These are phyloP conservation scores for Hydrangea macrophylla DNA, from an alignment of 148 eudicot species.

Conservation along the genomic window DNA sequence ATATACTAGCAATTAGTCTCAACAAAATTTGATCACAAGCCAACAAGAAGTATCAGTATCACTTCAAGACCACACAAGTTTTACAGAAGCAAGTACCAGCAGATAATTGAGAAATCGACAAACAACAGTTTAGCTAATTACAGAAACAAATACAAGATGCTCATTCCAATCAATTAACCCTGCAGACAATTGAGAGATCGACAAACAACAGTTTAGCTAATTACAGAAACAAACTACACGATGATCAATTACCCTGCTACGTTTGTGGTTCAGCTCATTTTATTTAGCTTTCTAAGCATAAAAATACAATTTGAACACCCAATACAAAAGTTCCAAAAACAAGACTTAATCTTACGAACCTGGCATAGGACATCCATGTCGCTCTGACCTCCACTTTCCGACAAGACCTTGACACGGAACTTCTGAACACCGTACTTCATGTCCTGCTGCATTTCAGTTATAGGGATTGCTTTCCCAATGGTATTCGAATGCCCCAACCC, in stretches of 20 bases:
- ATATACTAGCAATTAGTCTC: not conserved
- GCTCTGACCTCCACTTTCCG: conserved; percentile 63
- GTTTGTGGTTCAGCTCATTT: no score
- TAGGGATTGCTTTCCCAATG: conserved; percentile 58
- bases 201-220: not conserved
- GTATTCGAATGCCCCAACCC: conserved; percentile 21
- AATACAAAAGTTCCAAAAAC: not conserved
- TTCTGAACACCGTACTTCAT: conserved; percentile 57
- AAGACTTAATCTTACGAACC: conserved; percentile 34
- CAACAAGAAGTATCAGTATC: not conserved
- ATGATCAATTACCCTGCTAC: no score
- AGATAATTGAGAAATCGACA: not conserved
- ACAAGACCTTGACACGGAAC: conserved; percentile 64
- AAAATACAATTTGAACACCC: not conserved
- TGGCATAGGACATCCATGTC: conserved; percentile 88
- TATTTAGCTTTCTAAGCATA: no score
- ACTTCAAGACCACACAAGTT: not conserved
- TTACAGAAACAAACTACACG: not conserved
- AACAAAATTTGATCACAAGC: not conserved
- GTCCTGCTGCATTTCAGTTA: conserved; percentile 46
- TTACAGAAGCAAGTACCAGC: not conserved
- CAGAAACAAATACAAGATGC: not conserved
- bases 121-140: not conserved
- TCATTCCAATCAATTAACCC: not conserved
- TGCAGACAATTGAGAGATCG: not conserved